A percentile compares a stretch with the other conserved stretches of the same genome.
phyloP scores from a whole-genome alignment of 164 flowering plant genomes.

The Dillenia turbinata region DNA sequence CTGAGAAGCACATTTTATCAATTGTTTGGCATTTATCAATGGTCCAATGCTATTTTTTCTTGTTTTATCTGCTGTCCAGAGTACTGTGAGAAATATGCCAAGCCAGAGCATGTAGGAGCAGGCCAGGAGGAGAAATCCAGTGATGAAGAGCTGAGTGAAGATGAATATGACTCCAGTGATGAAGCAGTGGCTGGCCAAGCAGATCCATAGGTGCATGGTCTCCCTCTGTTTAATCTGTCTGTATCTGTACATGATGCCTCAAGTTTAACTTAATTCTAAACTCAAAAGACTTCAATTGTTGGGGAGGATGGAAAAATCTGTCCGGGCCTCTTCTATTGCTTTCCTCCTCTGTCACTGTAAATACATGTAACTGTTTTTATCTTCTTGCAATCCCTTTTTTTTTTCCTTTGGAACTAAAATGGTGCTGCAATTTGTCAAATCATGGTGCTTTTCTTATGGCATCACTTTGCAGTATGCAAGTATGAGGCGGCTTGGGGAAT shows the following conservation, averaged over 20 bases:
- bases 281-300: constrained; percentile 4
- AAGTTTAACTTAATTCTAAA: constrained; percentile 8
- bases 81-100: constrained; percentile 61
- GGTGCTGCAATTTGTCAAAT: no score
- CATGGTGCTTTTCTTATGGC: no score
- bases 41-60: no score
- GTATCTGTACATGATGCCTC: constrained; percentile 34
- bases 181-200: constrained; percentile 42
- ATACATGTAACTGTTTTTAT: constrained; percentile 18
- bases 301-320: constrained; percentile 9
- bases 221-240: not conserved
- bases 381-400: constrained; percentile 3
- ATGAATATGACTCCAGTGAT: constrained; percentile 49
- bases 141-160: constrained; percentile 61
- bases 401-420: not conserved
- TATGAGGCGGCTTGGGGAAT: no score
- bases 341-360: constrained; percentile 22
- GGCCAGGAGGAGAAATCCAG: constrained; percentile 43
- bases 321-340: constrained; percentile 8
- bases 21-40: no score
- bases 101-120: constrained; percentile 53
- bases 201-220: constrained; percentile 28
- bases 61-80: constrained; percentile 25
- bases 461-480: no score
- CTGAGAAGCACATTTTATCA: no score